A percentile compares a stretch with the other conserved stretches of the same genome.
Evolutionary conservation across 2,329 filamentous ascomycete genomes (phyloP).

Genomic region (Colletotrichum aenigma): DNA sequence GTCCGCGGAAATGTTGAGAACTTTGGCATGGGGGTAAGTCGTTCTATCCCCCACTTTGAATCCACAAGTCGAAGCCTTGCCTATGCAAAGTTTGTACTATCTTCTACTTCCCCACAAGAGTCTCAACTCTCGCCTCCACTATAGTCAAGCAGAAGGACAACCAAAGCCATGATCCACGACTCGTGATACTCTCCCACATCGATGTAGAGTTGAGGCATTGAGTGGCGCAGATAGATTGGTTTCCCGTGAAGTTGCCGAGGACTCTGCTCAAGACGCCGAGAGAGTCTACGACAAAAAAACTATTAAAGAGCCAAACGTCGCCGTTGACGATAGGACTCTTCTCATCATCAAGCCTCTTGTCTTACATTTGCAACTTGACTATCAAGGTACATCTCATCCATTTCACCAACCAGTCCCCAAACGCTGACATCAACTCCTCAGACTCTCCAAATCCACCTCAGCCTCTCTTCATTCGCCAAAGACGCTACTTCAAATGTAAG

Average conservation of each 20-base stretch:
- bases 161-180: background rate
- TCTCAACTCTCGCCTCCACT: background rate
- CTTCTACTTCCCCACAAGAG: background rate
- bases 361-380: background rate
- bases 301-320: background rate
- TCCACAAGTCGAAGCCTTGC: background rate
- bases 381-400: background rate
- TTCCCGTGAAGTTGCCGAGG: background rate
- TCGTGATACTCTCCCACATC: background rate
- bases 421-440: background rate
- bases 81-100: background rate
- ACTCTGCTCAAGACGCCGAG: background rate
- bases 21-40: background rate
- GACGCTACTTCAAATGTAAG: background rate
- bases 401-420: background rate
- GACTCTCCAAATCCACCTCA: background rate
- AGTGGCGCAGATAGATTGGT: background rate
- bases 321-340: accelerated
- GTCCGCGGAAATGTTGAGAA: background rate
- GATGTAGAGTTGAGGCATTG: background rate
- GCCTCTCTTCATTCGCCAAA: background rate
- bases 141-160: background rate
- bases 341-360: background rate
- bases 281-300: background rate
- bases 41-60: background rate